Percentiles rank a stretch among this genome's conserved stretches.
Conservation (phyloP, 2,329 filamentous ascomycete species). For the Trichoderma sp. region DNA sequence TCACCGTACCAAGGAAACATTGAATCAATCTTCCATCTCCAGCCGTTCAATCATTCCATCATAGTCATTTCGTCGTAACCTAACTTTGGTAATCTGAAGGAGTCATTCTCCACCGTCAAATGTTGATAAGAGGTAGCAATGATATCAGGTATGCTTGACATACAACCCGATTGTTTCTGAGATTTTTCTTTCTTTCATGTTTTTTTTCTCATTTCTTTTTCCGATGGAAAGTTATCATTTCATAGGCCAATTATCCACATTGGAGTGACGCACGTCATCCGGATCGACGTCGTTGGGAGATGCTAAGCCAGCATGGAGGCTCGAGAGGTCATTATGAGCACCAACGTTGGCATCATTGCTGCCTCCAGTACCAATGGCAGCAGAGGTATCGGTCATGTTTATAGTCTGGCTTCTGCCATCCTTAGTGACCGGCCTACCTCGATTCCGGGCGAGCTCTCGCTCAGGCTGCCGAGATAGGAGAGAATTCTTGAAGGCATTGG, state of each 20-base stretch:
- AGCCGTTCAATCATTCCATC: neutral
- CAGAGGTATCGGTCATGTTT: neutral
- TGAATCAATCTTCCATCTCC: neutral
- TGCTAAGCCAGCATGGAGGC: neutral
- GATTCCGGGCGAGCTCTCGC: neutral
- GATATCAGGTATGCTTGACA: neutral
- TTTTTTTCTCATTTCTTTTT: neutral
- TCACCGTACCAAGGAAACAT: neutral
- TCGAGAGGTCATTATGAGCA: neutral
- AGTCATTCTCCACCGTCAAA: neutral
- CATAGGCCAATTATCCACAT: accelerated
- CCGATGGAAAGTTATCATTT: neutral
- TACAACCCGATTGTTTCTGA: neutral
- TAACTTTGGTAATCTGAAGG: neutral
- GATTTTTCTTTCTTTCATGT: neutral
- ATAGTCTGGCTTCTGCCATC: neutral
- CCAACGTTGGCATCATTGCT: neutral
- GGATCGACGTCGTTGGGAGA: neutral
- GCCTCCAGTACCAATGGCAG: neutral
- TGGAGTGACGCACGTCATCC: neutral
- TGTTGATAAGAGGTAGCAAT: too few species aligned
- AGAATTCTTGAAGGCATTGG: neutral
- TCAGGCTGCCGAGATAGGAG: neutral
- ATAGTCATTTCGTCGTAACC: neutral
- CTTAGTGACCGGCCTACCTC: neutral